Percentiles rank a stretch among this genome's conserved stretches.
phyloP scores from a whole-genome alignment of 2,329 filamentous ascomycete genomes.

The Ophiostoma ips region DNA sequence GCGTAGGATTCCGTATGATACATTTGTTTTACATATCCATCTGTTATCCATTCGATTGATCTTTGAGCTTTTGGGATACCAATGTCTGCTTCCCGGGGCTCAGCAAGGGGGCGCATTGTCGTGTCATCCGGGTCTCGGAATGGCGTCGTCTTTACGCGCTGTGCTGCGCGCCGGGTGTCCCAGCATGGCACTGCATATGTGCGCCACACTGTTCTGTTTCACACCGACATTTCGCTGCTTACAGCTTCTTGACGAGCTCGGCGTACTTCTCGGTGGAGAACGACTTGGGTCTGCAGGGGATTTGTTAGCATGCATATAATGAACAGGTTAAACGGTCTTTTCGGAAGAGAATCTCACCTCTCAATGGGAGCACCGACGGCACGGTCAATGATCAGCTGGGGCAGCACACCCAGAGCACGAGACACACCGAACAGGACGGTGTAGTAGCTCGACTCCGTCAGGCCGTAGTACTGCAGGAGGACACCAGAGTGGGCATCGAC shows the following conservation, averaged over 20 bases:
- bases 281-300: conserved; percentile 62
- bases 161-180: background rate
- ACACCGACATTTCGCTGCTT: conserved; percentile 28
- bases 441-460: conserved; percentile 99
- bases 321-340: no score
- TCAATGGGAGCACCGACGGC: conserved; percentile 94
- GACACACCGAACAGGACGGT: conserved; percentile 98
- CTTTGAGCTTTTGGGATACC: background rate
- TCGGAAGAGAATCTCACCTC: conserved; percentile 32
- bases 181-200: background rate
- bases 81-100: background rate
- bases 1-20: conserved; percentile 1
- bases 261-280: conserved; percentile 96
- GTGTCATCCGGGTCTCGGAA: conserved; percentile 1
- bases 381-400: conserved; percentile 98
- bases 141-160: background rate
- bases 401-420: conserved; percentile 93
- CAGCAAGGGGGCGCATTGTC: background rate
- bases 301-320: conserved; percentile 1
- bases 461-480: conserved; percentile 97
- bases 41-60: background rate
- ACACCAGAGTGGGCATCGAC: conserved; percentile 98
- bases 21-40: background rate
- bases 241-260: conserved; percentile 87
- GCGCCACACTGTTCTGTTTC: background rate